phyloP scores from a whole-genome alignment of 2,329 filamentous ascomycete genomes.

The Neonectria punicea region DNA sequence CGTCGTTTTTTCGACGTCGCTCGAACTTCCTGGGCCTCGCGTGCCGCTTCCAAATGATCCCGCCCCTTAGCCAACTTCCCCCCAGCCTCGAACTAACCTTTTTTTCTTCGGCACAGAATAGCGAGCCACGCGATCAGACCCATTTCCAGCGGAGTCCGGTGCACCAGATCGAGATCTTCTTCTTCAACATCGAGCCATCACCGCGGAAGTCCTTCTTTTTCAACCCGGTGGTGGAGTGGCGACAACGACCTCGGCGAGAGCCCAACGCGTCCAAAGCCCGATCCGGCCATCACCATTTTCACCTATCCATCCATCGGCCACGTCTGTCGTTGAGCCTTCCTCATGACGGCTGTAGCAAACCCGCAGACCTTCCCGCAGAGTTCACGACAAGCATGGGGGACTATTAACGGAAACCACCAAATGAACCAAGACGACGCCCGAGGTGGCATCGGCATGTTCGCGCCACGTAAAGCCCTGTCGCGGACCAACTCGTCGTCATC shows the following conservation, averaged over 20 bases:
- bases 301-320: constrained; percentile 37
- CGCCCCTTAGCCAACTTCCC: constrained; percentile 9
- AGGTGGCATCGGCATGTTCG: constrained; percentile 74
- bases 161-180: constrained; percentile 19
- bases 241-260: constrained; percentile 32
- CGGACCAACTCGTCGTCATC: constrained; percentile 93
- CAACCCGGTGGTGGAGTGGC: constrained; percentile 35
- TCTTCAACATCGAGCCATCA: constrained; percentile 10
- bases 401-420: constrained; percentile 69
- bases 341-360: constrained; percentile 76
- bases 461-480: constrained; percentile 87
- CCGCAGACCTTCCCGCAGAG: constrained; percentile 72
- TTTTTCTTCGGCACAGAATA: constrained; percentile 17
- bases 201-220: constrained; percentile 15
- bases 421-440: constrained; percentile 87
- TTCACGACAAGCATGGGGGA: constrained; percentile 72
- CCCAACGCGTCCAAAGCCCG: constrained; percentile 34
- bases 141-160: constrained; percentile 12
- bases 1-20: constrained; percentile 6
- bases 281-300: constrained; percentile 32
- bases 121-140: constrained; percentile 20
- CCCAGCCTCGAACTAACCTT: constrained; percentile 24
- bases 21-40: constrained; percentile 6
- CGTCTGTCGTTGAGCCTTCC: constrained; percentile 46
- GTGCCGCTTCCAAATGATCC: constrained; percentile 16